Evolutionary conservation across 345 rosid genomes (phyloP), one percentile per base, ranked within the genome.

Genomic region (Acer negundo): DNA sequence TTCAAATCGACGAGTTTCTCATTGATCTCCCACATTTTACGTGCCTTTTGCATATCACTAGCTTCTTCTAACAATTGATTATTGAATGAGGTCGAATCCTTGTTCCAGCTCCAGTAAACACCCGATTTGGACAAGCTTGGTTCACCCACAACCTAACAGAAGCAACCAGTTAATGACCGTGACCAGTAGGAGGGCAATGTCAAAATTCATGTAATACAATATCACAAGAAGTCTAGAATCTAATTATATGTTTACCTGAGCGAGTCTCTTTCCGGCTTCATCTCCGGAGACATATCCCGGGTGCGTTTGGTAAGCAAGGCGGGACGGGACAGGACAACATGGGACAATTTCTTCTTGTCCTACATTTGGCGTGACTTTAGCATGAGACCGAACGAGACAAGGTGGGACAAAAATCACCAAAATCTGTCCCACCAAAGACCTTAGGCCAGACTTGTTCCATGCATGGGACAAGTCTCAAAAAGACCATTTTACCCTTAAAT

Each of bases 101-200:
- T 31, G 31, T 95, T 95, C 99, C 98, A 95, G 88, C 94, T 93
- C 98, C 97, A 93, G 86, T 95, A 93, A n/a, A 91, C 98, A 44
- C 97, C 97, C 0, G 97, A 95, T 77, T 93, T 95, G 10, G 93
- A 89, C 92, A 95, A 82, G 88, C 91, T 89, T 20, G 97, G 97
- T 12, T 93, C 95, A 40, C 93, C 83, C 24, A 88, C 97, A 67
- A 95, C 97, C 97, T 95, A 65, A 75, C 58, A 53, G 65, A 51
- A 83, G 62, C 67, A 81, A 40, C 28, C 31, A 28, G 4, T 0
- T 23, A 19, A 62, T 26, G 13, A n/a, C 31, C 31, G 2, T 26
- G 28, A 2, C 1, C 28, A 26, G 28, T 26, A 26, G 31, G 31
- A 26, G 1, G 31, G 31, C 31, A 28, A 28, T 28, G 31, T 28